Conservation (phyloP, 192 early-diverging fungal genomes). For the Linnemannia schmuckeri region DNA sequence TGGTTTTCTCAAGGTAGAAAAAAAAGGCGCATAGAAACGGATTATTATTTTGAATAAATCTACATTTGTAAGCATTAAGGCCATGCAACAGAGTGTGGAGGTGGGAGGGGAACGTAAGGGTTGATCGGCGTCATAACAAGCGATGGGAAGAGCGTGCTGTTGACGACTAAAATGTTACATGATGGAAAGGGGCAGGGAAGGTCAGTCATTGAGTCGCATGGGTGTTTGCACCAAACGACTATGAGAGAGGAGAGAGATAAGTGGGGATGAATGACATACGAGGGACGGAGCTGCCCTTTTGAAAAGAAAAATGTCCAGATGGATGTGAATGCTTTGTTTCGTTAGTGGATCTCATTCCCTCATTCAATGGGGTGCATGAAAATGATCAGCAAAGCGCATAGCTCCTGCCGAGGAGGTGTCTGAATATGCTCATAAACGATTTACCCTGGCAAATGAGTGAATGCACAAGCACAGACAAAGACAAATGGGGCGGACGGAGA, state of each 20-base stretch:
- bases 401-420: neutral
- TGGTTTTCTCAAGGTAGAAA: neutral
- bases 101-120: neutral
- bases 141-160: neutral
- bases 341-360: neutral
- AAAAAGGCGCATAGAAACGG: neutral
- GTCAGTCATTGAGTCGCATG: neutral
- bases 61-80: neutral
- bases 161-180: neutral
- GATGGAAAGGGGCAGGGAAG: neutral
- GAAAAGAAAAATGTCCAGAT: neutral
- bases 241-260: neutral
- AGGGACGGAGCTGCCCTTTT: neutral
- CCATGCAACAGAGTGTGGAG: neutral
- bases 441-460: no score
- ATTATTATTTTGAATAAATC: neutral
- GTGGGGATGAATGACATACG: neutral
- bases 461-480: neutral
- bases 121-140: neutral
- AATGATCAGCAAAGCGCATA: neutral
- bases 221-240: neutral
- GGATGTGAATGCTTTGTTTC: neutral
- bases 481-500: neutral
- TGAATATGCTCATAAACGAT: neutral
- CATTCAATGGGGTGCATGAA: neutral